phyloP scores from a whole-genome alignment of 192 early-diverging fungal species.

The Ambispora gerdemannii region DNA sequence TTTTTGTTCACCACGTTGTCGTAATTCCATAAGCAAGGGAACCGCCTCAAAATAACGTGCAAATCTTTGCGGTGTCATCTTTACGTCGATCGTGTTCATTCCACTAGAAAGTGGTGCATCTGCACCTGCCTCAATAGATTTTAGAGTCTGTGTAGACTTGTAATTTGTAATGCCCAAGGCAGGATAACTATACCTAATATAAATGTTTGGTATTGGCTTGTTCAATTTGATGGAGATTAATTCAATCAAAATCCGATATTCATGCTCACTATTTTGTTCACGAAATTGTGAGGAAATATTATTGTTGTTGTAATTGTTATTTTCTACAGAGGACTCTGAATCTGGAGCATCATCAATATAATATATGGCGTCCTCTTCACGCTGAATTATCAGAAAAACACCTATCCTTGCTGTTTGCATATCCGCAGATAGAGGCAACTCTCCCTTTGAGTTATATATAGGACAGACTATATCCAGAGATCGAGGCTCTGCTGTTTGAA shows the following conservation, averaged over 20 bases:
- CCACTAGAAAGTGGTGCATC: slow-evolving; percentile 14
- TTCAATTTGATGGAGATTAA: slow-evolving; percentile 25
- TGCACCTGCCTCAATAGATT: background rate
- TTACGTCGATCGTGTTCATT: slow-evolving; percentile 25
- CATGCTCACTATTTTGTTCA: slow-evolving; percentile 24
- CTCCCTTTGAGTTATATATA: slow-evolving; percentile 29
- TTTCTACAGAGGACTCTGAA: background rate
- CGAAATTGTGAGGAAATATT: background rate
- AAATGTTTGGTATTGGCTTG: slow-evolving; percentile 20
- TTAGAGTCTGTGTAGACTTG: slow-evolving; percentile 14
- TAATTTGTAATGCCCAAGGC: slow-evolving; percentile 26
- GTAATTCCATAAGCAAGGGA: slow-evolving; percentile 30
- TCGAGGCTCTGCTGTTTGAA: slow-evolving; percentile 28
- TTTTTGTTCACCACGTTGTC: slow-evolving; percentile 11
- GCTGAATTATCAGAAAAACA: slow-evolving; percentile 7
- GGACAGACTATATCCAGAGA: slow-evolving; percentile 30
- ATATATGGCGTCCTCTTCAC: background rate
- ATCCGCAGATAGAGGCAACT: slow-evolving; percentile 28
- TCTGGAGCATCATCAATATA: background rate
- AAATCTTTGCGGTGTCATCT: slow-evolving; percentile 22
- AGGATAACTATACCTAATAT: slow-evolving; percentile 28
- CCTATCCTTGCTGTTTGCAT: slow-evolving; percentile 29
- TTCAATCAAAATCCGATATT: slow-evolving; percentile 25
- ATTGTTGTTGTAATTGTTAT: background rate
- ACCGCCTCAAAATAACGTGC: slow-evolving; percentile 26